phyloP scores from a whole-genome alignment of 164 flowering plant genomes.

The Euptelea pleiosperma region DNA sequence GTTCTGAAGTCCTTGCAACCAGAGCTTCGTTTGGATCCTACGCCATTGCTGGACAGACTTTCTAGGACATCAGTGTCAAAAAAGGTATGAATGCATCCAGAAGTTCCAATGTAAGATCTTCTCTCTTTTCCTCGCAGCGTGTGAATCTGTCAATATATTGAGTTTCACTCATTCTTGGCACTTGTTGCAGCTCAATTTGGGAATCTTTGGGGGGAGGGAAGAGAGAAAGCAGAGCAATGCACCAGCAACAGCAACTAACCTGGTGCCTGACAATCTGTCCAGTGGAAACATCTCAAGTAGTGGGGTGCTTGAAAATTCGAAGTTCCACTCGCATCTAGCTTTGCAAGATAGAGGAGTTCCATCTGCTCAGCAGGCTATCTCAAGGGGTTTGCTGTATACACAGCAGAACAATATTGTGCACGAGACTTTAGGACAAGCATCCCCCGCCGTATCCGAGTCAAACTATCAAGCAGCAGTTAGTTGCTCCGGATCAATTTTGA shows the following conservation, averaged over 20 bases:
- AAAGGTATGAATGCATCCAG: too few species aligned
- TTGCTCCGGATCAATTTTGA: background rate
- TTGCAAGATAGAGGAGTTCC: slow-evolving; percentile 7
- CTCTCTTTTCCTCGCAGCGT: background rate
- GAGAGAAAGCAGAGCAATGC: slow-evolving; percentile 18
- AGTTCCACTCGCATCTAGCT: too few species aligned
- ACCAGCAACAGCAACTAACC: background rate
- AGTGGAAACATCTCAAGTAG: too few species aligned
- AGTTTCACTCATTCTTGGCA: slow-evolving; percentile 2
- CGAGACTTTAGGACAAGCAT: too few species aligned
- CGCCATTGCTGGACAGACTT: slow-evolving; percentile 11
- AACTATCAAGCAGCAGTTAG: too few species aligned
- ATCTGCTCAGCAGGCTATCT: slow-evolving; percentile 4
- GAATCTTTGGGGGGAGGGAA: slow-evolving; percentile 15
- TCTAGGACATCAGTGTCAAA: slow-evolving; percentile 2
- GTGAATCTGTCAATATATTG: too few species aligned
- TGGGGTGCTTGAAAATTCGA: too few species aligned
- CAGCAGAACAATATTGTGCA: slow-evolving; percentile 2
- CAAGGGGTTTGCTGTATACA: background rate
- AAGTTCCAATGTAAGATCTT: too few species aligned
- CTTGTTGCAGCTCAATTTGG: slow-evolving; percentile 27
- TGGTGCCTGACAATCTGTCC: background rate
- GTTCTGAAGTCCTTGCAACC: slow-evolving; percentile 35
- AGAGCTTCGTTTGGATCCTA: slow-evolving; percentile 27
- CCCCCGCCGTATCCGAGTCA: too few species aligned